Evolutionary conservation across 768 basidiomycete species (phyloP).

Genomic region (Trichaptum fuscoviolaceum): DNA sequence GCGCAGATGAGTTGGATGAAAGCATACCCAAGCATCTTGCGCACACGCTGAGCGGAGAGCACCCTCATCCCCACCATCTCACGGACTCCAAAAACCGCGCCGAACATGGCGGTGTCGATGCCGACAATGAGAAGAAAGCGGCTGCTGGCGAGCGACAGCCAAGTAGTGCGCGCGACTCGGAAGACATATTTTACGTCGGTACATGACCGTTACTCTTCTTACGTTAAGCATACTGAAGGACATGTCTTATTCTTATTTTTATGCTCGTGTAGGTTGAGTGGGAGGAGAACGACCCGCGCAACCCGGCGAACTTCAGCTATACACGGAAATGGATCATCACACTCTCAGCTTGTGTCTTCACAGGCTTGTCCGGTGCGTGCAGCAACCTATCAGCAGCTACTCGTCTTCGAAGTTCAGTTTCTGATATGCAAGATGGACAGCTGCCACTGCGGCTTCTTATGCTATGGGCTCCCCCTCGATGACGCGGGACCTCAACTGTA

Average conservation of each 20-base stretch:
- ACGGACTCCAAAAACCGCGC: background rate
- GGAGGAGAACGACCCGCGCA: constrained; percentile 25
- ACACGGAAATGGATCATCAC: constrained; percentile 37
- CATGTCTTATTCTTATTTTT: background rate
- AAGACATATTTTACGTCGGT: background rate
- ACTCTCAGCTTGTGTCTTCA: constrained; percentile 40
- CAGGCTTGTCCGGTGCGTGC: constrained; percentile 40
- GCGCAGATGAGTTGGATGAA: constrained; percentile 29
- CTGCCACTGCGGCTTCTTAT: constrained; percentile 46
- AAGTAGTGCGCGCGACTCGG: background rate
- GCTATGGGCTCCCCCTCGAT: constrained; percentile 54
- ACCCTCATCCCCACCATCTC: constrained; percentile 20
- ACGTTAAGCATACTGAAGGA: constrained; percentile 5
- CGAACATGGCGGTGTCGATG: constrained; percentile 9
- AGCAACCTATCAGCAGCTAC: background rate
- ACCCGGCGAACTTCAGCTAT: constrained; percentile 28
- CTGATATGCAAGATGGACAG: constrained; percentile 24
- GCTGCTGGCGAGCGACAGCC: constrained; percentile 13
- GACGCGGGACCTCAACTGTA: constrained; percentile 35
- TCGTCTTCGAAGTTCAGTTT: constrained; percentile 1
- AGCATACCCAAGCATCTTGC: constrained; percentile 15
- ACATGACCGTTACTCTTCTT: background rate
- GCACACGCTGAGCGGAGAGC: constrained; percentile 27
- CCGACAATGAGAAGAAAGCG: constrained; percentile 8
- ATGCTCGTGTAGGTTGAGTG: constrained; percentile 26